Evolutionary conservation across 1,139 yeast genomes (phyloP), one percentile per base, ranked within the genome.

Genomic region (Lodderomyces oxycetoniae): DNA sequence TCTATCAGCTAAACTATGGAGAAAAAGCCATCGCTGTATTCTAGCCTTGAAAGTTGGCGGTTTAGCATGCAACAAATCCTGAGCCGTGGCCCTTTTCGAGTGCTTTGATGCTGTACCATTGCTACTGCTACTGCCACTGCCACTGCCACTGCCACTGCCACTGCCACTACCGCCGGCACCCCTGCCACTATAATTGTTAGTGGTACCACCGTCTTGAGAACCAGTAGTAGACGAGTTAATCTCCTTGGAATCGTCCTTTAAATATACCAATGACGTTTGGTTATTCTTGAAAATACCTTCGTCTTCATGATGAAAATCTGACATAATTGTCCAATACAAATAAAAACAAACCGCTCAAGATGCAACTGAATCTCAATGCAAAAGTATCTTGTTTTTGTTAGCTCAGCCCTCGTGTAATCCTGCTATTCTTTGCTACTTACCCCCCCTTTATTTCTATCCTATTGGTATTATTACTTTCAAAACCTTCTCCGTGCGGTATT

Each of bases 31-130:
- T 26, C 48, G 39, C 24, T 60, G 57, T 14, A 63, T 25, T 35
- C 48, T 47, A 32, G 46, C 60, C 40, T 50, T 50, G 39, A 63
- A 52, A 17, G 55, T 45, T 4, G 72, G 72, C 3, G 73, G 60
- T 15, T 33, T 41, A 6, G 67, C 49, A 6, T 35, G 41, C 14
- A 50, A 29, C 28, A 62, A 49, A 38, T 62, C 67, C 22, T 44
- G 43, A 3, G 49, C 39, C 3, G 45, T 36, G 17, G 34, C 38
- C 26, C 41, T 35, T 15, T 26, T 24, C 2, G 31, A 17, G 17
- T 25, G 26, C n/a, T 10, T 10, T 10, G 26, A 24, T 10, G n/a
- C 26, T 24, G 14, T 14, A 14, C 26, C 26, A n/a, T 24, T 24
- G 6, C n/a, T n/a, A n/a, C n/a, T n/a, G n/a, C n/a, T n/a, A n/a